Evolutionary conservation across 2,329 filamentous ascomycete genomes (phyloP), one percentile per base, ranked within the genome.

Genomic region (Trichophyton schoenleinii): DNA sequence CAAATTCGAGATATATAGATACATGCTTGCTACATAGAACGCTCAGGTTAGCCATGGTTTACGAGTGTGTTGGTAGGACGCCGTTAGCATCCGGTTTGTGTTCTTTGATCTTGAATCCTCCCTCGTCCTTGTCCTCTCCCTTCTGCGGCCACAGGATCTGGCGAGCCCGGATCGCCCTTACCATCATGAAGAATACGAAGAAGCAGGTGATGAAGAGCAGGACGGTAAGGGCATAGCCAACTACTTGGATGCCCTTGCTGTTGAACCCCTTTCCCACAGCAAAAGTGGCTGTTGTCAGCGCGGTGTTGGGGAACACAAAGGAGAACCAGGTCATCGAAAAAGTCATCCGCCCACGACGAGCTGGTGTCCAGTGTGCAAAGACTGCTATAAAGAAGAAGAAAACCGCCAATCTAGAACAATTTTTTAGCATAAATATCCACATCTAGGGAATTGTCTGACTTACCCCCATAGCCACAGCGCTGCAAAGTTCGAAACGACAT

Each of bases 301-400:
- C 87, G 0, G 88, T 91, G 67, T 91, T 90, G 1, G 88, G 88
- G 68, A 91, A 91, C 3, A 91, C 80, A 71, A 91, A 92, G 2
- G 84, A 88, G 73, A 87, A 94, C 85, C 88, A 95, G 1, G 86
- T 89, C 87, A 94, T 91, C 18, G 87, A 86, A 68, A 91, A 94
- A 3, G 84, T 80, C 77, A 91, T 83, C 60, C 79, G 81, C 42
- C 80, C 79, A 9, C 81, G 76, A 0, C 79, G 76, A 20, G 85
- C 77, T 58, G 87, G 85, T 34, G 84, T 87, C 80, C 81, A 87
- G 63, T 92, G 81, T 1, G 88, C 88, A 1, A 87, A 86, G n/a
- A 88, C 81, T 0, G 84, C 87, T 9, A 94, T 85, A 62, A 92
- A 77, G 72, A 92, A 92, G 76, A 92, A 94, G 85, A 89, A 94